Evolutionary conservation across 2,329 filamentous ascomycete genomes (phyloP), one percentile per base, ranked within the genome.

Genomic region (Trichoderma koningii): DNA sequence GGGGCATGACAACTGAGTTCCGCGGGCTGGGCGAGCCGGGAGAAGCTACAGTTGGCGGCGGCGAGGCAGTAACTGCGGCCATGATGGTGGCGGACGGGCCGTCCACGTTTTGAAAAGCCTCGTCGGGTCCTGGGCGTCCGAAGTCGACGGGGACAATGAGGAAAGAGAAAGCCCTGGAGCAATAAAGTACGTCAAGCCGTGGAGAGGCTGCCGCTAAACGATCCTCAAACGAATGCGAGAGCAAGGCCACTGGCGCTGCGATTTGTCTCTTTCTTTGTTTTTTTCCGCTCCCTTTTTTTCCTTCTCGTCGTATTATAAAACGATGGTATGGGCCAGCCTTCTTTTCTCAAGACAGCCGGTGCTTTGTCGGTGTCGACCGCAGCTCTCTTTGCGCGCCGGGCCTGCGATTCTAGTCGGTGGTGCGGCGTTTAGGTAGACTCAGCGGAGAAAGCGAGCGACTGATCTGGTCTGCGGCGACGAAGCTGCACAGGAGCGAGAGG

Each of bases 21-120:
- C 62, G 48, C 34, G 47, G 65, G 26, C 38, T 55, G 21, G 65
- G 53, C 44, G 65, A 66, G 23, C 64, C 71, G 41, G 74, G 67
- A 55, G 76, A 71, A 44, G 70, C 67, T 47, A 73, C 70, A 47
- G 72, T 70, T 52, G 72, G 71, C 63, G 76, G 73, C 63, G 77
- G 72, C 56, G 77, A 76, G 41, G 75, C 70, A 66, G 71, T 72
- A 66, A 75, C 72, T 63, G 76, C 73, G 66, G 75, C 75, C 76
- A 77, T 77, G 66, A 60, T 74, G 66, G 55, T 65, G 51, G 55
- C 38, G 41, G 57, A 47, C 21, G 51, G 41, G 53, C 51, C 65
- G 51, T 56, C 12, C 41, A 53, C 57, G 62, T 53, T 38, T 3
- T 51, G 51, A 55, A 17, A 34, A 63, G 48, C 28, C 30, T 63